These are phyloP conservation scores for Aethionema arabicum DNA, from an alignment of 345 rosid species.

Conservation along the genomic window DNA sequence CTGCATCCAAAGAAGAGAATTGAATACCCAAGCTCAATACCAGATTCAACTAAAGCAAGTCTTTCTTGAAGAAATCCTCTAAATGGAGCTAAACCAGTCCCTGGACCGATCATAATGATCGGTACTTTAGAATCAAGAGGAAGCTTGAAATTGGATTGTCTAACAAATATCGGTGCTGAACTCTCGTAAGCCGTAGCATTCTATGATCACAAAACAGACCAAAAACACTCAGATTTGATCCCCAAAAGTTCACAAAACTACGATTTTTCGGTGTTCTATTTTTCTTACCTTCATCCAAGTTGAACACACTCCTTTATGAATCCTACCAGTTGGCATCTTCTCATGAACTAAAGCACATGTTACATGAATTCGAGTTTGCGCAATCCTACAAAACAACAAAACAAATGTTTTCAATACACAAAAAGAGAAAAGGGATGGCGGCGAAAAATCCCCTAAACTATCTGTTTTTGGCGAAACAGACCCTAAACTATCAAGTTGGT, in stretches of 20 bases:
- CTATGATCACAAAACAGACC: constrained; percentile 38
- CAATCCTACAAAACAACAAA: constrained; percentile 55
- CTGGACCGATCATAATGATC: constrained; percentile 94
- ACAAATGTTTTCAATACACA: constrained; percentile 4
- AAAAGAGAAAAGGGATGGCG: not conserved
- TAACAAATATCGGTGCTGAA: constrained; percentile 81
- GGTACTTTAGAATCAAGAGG: constrained; percentile 76
- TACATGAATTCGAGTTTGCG: constrained; percentile 79
- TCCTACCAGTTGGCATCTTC: constrained; percentile 76
- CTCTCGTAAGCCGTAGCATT: constrained; percentile 66
- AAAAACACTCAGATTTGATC: not conserved
- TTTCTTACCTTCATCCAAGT: constrained; percentile 78
- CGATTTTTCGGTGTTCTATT: not conserved
- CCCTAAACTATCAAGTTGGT: not conserved
- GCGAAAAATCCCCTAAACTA: no score
- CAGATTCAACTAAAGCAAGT: constrained; percentile 65
- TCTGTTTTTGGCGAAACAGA: no score
- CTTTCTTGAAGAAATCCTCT: constrained; percentile 99
- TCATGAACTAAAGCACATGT: constrained; percentile 96
- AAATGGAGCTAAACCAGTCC: constrained; percentile 97
- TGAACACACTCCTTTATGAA: constrained; percentile 92
- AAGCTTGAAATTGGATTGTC: constrained; percentile 94
- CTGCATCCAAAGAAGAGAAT: constrained; percentile 93
- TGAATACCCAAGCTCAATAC: constrained; percentile 77
- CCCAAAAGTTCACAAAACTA: constrained; percentile 2